Base-by-base conservation (phyloP, 352 stramenopile genomes). In the Peronospora belbahrii region DNA sequence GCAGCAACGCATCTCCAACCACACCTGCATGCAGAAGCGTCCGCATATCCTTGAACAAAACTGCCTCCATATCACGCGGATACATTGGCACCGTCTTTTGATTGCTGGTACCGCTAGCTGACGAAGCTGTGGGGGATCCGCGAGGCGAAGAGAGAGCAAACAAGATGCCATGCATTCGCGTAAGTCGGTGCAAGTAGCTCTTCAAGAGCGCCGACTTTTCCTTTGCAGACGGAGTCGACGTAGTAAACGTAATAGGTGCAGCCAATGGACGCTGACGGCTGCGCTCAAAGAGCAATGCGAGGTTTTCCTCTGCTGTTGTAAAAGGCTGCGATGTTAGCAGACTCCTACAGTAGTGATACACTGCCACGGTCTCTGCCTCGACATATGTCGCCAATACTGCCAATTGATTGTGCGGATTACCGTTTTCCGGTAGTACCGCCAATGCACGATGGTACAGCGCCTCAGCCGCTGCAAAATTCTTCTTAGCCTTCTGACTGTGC, bases 271-370 rank as follows among this genome's bases (percentile, higher is more conserved):
- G 76, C 50, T 94, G 83, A n/a, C 77, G 75, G 43, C 76, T 90
- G 14, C 83, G 84, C 39, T 94, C 83, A 59, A 95, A 96, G 5
- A 96, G 65, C 52, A 95, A 42, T 40, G 72, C 82, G 4, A 96
- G 60, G 49, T 96, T 96, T 39, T 95, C 85, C 41, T 90, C 76
- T 0, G 85, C 85, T 0, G 85, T 95, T 15, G 73, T 67, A 50
- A 96, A 96, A 13, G 86, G 86, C 58, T 87, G 72, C 11, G 70
- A 59, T 30, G 88, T 86, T 30, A 95, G 51, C 31, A 95, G 54
- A 55, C 76, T 92, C 46, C 85, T 77, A 49, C 82, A 94, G 62
- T 96, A 96, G 15, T 83, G 74, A 42, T 95, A 96, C 18, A 96
- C 83, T 0, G 86, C 85, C 18, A 95, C 84, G 3, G 82, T 94